These are phyloP conservation scores for Lactifluus hygrophoroides DNA, from an alignment of 768 basidiomycete species.

Conservation along the genomic window DNA sequence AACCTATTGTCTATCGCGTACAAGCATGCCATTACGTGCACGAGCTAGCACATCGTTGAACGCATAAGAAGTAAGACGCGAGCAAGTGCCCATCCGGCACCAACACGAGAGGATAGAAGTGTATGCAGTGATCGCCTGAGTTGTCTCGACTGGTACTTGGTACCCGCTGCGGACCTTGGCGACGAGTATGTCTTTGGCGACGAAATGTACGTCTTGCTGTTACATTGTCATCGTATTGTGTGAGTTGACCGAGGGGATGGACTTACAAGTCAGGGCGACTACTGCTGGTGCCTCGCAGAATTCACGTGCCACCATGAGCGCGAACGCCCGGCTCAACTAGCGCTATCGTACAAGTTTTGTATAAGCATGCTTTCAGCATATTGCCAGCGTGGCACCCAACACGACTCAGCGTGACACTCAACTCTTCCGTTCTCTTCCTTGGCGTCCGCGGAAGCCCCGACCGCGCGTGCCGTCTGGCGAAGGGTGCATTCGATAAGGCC, in stretches of 20 bases:
- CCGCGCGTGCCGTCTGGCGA: slow-evolving; percentile 80
- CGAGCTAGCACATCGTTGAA: slow-evolving; percentile 78
- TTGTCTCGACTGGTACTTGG: slow-evolving; percentile 48
- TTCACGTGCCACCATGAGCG: slow-evolving; percentile 70
- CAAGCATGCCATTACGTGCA: slow-evolving; percentile 87
- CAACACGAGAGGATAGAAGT: slow-evolving; percentile 69
- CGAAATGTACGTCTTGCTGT: slow-evolving; percentile 54
- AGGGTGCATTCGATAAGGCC: slow-evolving; percentile 89
- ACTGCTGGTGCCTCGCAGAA: slow-evolving; percentile 87
- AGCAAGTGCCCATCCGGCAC: slow-evolving; percentile 57
- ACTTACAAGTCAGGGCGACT: slow-evolving; percentile 72
- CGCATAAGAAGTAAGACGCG: slow-evolving; percentile 64
- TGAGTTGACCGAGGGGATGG: neutral
- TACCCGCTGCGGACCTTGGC: slow-evolving; percentile 57
- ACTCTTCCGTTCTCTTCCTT: slow-evolving; percentile 90
- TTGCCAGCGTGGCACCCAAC: slow-evolving; percentile 79
- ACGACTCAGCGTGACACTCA: slow-evolving; percentile 78
- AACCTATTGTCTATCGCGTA: slow-evolving; percentile 85
- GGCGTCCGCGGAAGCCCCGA: slow-evolving; percentile 81
- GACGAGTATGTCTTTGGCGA: slow-evolving; percentile 91
- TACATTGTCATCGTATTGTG: neutral
- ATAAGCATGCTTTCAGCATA: slow-evolving; percentile 69
- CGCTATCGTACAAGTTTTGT: slow-evolving; percentile 78
- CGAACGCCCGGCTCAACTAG: slow-evolving; percentile 59
- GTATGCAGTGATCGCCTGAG: slow-evolving; percentile 78